Base-by-base conservation (phyloP, 2,329 filamentous ascomycete species). In the Zymoseptoria crescenta region DNA sequence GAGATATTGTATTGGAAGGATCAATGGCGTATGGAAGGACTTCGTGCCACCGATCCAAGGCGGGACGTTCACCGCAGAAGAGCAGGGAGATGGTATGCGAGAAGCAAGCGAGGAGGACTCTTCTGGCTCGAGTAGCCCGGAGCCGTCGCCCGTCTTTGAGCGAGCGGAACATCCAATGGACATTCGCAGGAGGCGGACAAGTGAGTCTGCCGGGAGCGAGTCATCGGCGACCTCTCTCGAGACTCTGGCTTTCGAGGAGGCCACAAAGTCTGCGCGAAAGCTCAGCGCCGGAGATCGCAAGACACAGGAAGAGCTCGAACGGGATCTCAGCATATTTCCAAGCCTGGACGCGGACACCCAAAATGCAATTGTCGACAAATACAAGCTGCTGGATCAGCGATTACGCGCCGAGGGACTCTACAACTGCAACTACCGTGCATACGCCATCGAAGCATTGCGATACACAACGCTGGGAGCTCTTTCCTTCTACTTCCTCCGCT, bases 11-110 rank as follows among this genome's bases (percentile, higher is more conserved):
- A 91, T 97, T 68, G 94, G 94, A 51, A 83, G 81, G 63, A 84
- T 96, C 59, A 83, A 94, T 70, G 89, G 90, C 29, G 79, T 77
- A 62, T 99, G 94, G 94, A 77, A 79, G 62, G 96, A 96, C 74
- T 96, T 96, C 71, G 69, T 89, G 6, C 92, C 94, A 4, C 93
- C 94, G 0, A 93, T 97, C 56, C 93, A 97, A 74, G 92, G 91
- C 59, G 93, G 93, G 49, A 80, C 81, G 59, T 96, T 92, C 74
- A 82, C 87, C 64, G 74, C 76, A 21, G 79, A 79, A 61, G 75
- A 80, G 57, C 63, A 67, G 70, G 35, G 63, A 58, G 24, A 76
- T 4, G 63, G 69, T 24, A 30, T 35, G 56, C 62, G 57, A 21
- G 65, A 62, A n/a, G 45, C 55, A 13, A 28, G 50, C 10, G 59